These are phyloP conservation scores for Daldinia sp. DNA, from an alignment of 2,329 filamentous ascomycete genomes.

Conservation along the genomic window DNA sequence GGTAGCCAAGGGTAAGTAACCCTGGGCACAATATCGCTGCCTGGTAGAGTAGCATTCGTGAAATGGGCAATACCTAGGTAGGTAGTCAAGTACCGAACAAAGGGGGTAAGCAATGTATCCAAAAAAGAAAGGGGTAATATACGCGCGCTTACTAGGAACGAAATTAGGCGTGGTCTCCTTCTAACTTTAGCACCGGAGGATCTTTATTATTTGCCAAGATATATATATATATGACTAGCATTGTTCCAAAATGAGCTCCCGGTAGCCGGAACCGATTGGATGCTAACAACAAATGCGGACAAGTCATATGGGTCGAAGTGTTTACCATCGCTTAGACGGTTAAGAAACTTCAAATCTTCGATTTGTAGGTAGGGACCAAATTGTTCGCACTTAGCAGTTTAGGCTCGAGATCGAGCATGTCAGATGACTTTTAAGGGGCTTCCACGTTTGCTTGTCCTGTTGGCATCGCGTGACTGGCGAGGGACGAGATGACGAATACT, in stretches of 20 bases:
- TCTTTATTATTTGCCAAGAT: not conserved
- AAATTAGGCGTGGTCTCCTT: not conserved
- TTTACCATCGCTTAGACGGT: not conserved
- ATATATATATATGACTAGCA: not conserved
- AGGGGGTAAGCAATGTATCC: not conserved
- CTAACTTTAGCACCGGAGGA: not conserved
- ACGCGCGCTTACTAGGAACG: not conserved
- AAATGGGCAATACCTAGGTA: not conserved
- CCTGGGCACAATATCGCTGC: not conserved
- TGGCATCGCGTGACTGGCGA: not conserved
- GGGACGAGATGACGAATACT: not conserved
- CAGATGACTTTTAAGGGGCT: not conserved
- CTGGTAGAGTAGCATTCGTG: not conserved
- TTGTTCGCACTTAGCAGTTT: not conserved
- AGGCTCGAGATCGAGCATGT: not conserved
- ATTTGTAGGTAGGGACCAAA: not conserved
- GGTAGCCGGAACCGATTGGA: not conserved
- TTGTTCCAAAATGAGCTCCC: not conserved
- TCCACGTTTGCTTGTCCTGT: not conserved
- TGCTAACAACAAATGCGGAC: not conserved
- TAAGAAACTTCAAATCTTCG: too few relatives aligned
- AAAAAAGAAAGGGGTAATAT: not conserved
- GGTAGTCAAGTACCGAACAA: not conserved
- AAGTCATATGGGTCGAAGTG: not conserved
- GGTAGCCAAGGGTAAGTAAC: not conserved